These are phyloP conservation scores for Inga leiocalycina DNA, from an alignment of 306 rosid genomes.

Conservation along the genomic window DNA sequence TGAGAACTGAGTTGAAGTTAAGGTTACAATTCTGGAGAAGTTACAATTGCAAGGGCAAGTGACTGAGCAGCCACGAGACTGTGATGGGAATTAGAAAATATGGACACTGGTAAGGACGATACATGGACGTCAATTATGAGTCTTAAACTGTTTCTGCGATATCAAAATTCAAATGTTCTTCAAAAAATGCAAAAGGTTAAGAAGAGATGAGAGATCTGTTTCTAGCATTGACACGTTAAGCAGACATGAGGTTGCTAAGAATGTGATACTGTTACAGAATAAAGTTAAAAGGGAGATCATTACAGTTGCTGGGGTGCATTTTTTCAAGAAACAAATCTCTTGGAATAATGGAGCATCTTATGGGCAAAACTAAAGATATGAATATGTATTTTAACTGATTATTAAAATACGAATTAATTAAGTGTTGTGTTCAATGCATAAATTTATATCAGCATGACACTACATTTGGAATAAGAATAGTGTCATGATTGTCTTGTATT, in stretches of 20 bases:
- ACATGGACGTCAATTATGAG: neutral
- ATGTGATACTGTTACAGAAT: neutral
- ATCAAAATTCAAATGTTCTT: neutral
- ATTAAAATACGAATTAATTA: neutral
- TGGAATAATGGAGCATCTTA: conserved; percentile 7
- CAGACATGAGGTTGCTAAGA: neutral
- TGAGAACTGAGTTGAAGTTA: neutral
- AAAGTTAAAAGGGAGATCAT: neutral
- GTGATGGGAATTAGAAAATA: neutral
- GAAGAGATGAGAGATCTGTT: neutral
- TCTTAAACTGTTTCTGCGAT: neutral
- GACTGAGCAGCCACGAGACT: neutral
- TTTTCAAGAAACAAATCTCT: neutral
- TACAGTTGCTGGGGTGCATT: neutral
- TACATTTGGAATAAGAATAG: neutral
- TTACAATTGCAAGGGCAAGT: neutral
- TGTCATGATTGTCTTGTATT: neutral
- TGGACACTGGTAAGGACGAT: neutral
- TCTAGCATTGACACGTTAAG: neutral
- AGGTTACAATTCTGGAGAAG: neutral
- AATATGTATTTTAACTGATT: neutral
- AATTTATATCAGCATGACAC: neutral
- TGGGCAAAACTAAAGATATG: neutral
- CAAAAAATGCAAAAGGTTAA: neutral
- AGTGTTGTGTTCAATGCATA: neutral